phyloP scores from a whole-genome alignment of 106 monocot species.

The Dactylorhiza incarnata region DNA sequence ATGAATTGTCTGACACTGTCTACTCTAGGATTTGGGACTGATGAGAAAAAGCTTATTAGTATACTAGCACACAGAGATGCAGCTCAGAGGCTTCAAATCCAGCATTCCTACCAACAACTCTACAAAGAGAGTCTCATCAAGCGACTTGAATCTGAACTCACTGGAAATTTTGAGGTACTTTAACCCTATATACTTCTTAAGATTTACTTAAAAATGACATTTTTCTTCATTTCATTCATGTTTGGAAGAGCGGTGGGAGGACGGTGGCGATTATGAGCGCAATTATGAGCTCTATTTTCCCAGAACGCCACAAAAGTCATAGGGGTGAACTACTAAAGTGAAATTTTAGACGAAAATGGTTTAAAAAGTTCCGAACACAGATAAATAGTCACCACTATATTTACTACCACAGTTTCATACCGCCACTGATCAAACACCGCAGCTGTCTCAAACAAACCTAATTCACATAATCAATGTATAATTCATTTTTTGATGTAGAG shows the following conservation, averaged over 20 bases:
- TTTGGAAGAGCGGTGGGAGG: no score
- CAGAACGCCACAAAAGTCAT: no score
- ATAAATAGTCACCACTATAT: no score
- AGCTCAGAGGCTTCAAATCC: conserved; percentile 59
- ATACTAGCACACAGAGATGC: conserved; percentile 74
- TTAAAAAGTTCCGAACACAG: no score
- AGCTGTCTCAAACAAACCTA: neutral
- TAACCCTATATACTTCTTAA: neutral
- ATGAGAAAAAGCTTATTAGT: conserved; percentile 70
- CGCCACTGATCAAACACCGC: neutral
- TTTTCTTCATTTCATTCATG: no score
- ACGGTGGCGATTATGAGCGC: no score
- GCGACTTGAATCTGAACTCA: conserved; percentile 82
- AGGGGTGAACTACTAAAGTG: no score
- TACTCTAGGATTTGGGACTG: conserved; percentile 75
- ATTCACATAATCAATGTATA: neutral
- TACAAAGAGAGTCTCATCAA: conserved; percentile 73
- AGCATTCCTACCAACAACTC: conserved; percentile 50
- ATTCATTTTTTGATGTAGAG: conserved; percentile 29
- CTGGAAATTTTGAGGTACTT: conserved; percentile 66
- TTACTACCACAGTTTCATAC: no score
- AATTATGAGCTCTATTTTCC: no score
- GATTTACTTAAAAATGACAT: no score
- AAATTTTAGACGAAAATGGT: no score
- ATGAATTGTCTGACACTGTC: neutral